Percentiles rank a stretch among this genome's conserved stretches.
phyloP scores from a whole-genome alignment of 1,284 basidiomycete species.

The Moesziomyces parantarcticus region DNA sequence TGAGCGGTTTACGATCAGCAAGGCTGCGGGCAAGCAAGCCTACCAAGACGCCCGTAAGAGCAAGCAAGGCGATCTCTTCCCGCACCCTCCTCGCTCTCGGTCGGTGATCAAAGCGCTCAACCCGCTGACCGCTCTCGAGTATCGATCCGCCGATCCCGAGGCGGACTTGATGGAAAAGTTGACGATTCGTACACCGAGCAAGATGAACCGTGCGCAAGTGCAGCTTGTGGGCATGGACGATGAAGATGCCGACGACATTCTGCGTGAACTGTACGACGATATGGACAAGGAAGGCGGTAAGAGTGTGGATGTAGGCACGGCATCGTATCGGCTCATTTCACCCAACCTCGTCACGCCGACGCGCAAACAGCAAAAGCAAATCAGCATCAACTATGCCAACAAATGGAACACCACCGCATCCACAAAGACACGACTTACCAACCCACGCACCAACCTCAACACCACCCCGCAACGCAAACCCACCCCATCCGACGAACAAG shows the following conservation, averaged over 20 bases:
- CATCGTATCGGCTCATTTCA: slow-evolving; percentile 32
- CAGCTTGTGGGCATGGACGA: slow-evolving; percentile 7
- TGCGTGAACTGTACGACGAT: slow-evolving; percentile 29
- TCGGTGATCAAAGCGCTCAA: slow-evolving; percentile 36
- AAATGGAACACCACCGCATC: slow-evolving; percentile 22
- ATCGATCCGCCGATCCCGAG: not conserved
- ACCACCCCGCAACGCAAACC: slow-evolving; percentile 7
- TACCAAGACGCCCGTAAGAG: slow-evolving; percentile 96
- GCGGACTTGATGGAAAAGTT: slow-evolving; percentile 15
- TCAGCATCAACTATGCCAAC: slow-evolving; percentile 30
- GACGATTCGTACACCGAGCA: slow-evolving; percentile 16
- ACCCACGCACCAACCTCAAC: slow-evolving; percentile 9
- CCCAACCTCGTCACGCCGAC: slow-evolving; percentile 45
- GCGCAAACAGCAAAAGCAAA: slow-evolving; percentile 27
- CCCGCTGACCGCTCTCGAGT: slow-evolving; percentile 28
- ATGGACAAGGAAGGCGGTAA: not conserved
- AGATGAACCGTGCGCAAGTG: slow-evolving; percentile 5
- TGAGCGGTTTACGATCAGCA: slow-evolving; percentile 88
- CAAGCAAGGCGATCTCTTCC: slow-evolving; percentile 93
- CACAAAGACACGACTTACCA: not conserved
- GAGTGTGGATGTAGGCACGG: not conserved
- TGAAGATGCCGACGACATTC: slow-evolving; percentile 26
- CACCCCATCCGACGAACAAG: not conserved
- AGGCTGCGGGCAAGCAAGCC: slow-evolving; percentile 90
- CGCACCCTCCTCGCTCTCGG: slow-evolving; percentile 72